Conservation (phyloP, 805 yeast species). For the Teunomyces barrocoloradensis region DNA sequence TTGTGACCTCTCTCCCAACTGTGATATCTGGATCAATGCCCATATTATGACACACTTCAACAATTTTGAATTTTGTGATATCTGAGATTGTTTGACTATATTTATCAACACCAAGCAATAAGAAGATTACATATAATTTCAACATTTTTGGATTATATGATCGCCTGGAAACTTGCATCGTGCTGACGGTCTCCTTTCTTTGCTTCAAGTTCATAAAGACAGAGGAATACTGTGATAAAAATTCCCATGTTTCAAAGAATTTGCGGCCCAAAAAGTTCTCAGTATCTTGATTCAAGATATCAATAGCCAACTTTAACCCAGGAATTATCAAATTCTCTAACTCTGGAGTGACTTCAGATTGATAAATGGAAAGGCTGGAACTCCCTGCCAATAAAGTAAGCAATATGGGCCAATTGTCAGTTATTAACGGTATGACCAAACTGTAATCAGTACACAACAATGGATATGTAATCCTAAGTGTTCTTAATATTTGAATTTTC, state of each 20-base stretch:
- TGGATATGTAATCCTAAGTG: slow-evolving; percentile 34
- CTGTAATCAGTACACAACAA: slow-evolving; percentile 30
- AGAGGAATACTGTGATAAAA: slow-evolving; percentile 2
- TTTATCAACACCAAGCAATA: slow-evolving; percentile 33
- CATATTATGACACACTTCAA: slow-evolving; percentile 25
- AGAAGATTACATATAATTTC: slow-evolving; percentile 24
- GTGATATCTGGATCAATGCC: slow-evolving; percentile 21
- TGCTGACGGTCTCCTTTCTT: background rate
- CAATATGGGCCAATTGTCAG: slow-evolving; percentile 33
- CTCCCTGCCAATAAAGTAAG: slow-evolving; percentile 19
- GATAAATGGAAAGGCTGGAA: background rate
- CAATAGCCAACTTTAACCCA: slow-evolving; percentile 26
- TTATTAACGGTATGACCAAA: slow-evolving; percentile 30
- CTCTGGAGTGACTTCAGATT: slow-evolving; percentile 6
- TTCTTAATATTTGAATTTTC: slow-evolving; percentile 53
- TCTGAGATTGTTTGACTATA: slow-evolving; percentile 44
- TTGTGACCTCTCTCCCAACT: slow-evolving; percentile 23
- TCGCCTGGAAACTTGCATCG: slow-evolving; percentile 8
- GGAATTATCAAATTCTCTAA: slow-evolving; percentile 21
- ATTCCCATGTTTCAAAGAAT: slow-evolving; percentile 48
- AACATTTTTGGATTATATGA: slow-evolving; percentile 21
- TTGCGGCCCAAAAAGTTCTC: slow-evolving; percentile 48
- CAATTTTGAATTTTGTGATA: slow-evolving; percentile 33
- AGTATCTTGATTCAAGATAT: slow-evolving; percentile 27
- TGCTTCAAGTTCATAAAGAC: background rate